These are phyloP conservation scores for Pseudogymnoascus sp. DNA, from an alignment of 2,329 filamentous ascomycete genomes.

Conservation along the genomic window DNA sequence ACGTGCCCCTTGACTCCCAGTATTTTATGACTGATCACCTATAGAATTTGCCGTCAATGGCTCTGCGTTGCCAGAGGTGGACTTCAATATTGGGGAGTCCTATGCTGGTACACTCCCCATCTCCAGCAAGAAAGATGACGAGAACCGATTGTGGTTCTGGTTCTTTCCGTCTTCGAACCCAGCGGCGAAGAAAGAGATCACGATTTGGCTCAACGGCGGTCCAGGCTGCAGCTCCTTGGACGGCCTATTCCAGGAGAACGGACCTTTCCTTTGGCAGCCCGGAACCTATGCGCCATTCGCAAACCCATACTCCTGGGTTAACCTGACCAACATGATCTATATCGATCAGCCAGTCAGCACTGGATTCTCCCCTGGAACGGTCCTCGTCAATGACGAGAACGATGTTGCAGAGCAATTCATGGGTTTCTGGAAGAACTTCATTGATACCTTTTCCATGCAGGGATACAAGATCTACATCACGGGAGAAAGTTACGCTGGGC, in stretches of 20 bases:
- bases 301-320: constrained; percentile 45
- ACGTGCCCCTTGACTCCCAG: background rate
- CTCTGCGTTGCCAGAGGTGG: constrained; percentile 21
- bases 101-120: constrained; percentile 41
- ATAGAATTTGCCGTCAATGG: constrained; percentile 25
- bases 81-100: constrained; percentile 25
- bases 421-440: constrained; percentile 55
- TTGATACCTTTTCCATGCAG: constrained; percentile 47
- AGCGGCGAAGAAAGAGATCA: constrained; percentile 36
- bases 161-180: constrained; percentile 44
- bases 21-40: background rate
- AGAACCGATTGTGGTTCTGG: constrained; percentile 43
- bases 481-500: constrained; percentile 53
- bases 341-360: constrained; percentile 37
- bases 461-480: constrained; percentile 53
- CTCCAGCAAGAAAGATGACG: constrained; percentile 35
- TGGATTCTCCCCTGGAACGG: constrained; percentile 46
- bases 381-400: constrained; percentile 41
- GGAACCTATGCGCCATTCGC: constrained; percentile 19
- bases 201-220: constrained; percentile 57
- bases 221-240: constrained; percentile 53
- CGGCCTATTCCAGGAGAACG: constrained; percentile 49
- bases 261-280: constrained; percentile 31
- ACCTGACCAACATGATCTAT: constrained; percentile 42
- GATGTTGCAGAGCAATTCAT: constrained; percentile 48